Percentiles rank a stretch among this genome's conserved stretches.
Evolutionary conservation across 169 alveolate species (phyloP).

Genomic region (Amoebophrya sp.): DNA sequence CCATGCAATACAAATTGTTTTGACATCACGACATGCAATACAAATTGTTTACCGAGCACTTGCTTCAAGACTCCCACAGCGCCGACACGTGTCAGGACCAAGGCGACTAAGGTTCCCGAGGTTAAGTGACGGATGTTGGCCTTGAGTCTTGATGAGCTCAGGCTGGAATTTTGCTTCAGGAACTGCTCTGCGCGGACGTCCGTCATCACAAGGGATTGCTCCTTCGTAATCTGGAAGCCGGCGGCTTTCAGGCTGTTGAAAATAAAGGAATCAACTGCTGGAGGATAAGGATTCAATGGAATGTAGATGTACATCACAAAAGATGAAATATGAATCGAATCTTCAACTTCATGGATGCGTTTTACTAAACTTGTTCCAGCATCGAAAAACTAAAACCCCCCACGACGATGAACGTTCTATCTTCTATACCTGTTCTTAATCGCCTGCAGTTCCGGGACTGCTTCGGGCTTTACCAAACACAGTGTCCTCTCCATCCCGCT

Average conservation of each 20-base stretch:
- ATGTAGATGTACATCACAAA: too few species aligned
- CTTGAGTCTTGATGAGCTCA: not conserved
- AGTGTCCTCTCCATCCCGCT: not conserved
- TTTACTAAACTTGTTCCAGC: too few species aligned
- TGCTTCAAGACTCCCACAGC: not conserved
- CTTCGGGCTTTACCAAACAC: not conserved
- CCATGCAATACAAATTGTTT: too few species aligned
- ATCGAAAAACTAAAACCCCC: too few species aligned
- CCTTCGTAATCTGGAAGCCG: not conserved
- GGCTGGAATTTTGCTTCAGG: not conserved
- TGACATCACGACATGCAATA: too few species aligned
- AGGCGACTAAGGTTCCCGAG: not conserved
- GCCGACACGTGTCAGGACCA: not conserved
- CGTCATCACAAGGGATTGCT: not conserved
- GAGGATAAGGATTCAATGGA: too few species aligned
- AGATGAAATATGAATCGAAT: too few species aligned
- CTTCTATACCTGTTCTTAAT: not conserved
- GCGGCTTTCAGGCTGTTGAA: too few species aligned
- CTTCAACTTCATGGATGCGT: too few species aligned
- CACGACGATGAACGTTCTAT: too few species aligned
- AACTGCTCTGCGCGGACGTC: not conserved
- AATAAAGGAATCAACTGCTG: too few species aligned
- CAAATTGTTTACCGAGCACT: too few species aligned
- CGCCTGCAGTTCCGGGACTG: not conserved
- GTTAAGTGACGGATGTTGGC: not conserved